Conservation (phyloP, 2,329 filamentous ascomycete genomes). For the Fusarium newnesense region DNA sequence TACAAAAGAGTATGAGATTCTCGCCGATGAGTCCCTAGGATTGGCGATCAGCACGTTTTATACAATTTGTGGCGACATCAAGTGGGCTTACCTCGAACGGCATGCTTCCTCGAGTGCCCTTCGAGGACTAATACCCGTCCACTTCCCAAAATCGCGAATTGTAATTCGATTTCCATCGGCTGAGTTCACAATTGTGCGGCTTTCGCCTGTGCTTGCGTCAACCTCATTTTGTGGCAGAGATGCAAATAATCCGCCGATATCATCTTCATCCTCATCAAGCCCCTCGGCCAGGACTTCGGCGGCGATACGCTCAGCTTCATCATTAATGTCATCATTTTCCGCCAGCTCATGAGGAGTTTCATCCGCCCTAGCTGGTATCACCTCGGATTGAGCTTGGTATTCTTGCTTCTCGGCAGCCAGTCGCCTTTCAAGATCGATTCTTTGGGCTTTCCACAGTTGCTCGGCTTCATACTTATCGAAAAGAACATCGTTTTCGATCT, state of each 20-base stretch:
- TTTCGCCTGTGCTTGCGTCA: constrained; percentile 67
- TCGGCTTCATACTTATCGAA: constrained; percentile 77
- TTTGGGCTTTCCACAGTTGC: constrained; percentile 70
- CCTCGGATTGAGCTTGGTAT: constrained; percentile 37
- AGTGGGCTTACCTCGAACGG: constrained; percentile 70
- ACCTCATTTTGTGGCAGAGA: constrained; percentile 70
- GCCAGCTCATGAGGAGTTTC: constrained; percentile 40
- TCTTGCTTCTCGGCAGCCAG: constrained; percentile 61
- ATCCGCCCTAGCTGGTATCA: constrained; percentile 35
- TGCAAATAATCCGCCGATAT: constrained; percentile 62
- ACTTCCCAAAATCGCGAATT: constrained; percentile 86
- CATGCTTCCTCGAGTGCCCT: constrained; percentile 88
- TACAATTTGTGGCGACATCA: neutral
- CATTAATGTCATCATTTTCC: constrained; percentile 59
- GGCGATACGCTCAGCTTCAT: constrained; percentile 68
- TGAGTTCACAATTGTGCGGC: constrained; percentile 64
- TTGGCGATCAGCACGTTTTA: constrained; percentile 1
- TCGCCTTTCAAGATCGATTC: constrained; percentile 70
- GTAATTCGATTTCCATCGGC: constrained; percentile 65
- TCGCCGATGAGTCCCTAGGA: constrained; percentile 74
- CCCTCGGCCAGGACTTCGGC: constrained; percentile 67
- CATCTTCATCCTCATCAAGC: constrained; percentile 61
- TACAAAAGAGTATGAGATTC: constrained; percentile 73
- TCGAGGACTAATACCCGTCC: constrained; percentile 79
- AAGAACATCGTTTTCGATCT: constrained; percentile 80